A percentile compares a stretch with the other conserved stretches of the same genome.
Conservation (phyloP, 208 protist species). For the Trichomonas tenax region DNA sequence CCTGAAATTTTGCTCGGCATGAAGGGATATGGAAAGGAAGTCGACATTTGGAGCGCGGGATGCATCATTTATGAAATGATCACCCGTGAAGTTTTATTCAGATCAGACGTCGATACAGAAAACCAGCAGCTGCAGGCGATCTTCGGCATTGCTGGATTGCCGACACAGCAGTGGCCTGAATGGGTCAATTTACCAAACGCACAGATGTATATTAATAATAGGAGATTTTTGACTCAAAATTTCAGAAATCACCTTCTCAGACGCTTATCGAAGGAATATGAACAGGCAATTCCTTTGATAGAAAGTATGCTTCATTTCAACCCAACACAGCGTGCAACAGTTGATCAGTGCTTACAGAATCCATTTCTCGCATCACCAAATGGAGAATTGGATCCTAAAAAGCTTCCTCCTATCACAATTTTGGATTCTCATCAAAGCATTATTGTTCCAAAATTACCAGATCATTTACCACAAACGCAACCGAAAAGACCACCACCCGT, state of each 20-base stretch:
- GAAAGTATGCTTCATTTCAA: background rate
- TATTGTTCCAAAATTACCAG: background rate
- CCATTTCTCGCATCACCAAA: background rate
- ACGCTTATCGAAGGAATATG: background rate
- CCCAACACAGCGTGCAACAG: background rate
- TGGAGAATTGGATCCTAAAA: background rate
- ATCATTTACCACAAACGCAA: background rate
- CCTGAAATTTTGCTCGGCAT: background rate
- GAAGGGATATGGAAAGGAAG: background rate
- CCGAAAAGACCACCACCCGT: background rate
- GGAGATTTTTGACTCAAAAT: background rate
- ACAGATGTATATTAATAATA: background rate
- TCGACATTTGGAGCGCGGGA: conserved; percentile 10
- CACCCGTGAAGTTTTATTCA: background rate
- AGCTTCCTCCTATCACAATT: background rate
- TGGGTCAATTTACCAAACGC: background rate
- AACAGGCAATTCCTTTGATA: background rate
- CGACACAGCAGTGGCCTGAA: background rate
- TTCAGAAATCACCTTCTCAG: background rate
- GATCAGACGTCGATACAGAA: background rate
- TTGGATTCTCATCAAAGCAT: background rate
- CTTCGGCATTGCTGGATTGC: background rate
- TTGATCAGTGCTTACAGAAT: background rate
- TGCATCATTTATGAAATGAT: conserved; percentile 22
- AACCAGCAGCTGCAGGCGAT: background rate